Percentiles rank a stretch among this genome's conserved stretches.
These are phyloP conservation scores for Zygosaccharomyces sapae DNA, from an alignment of 1,139 yeast genomes.

Conservation along the genomic window DNA sequence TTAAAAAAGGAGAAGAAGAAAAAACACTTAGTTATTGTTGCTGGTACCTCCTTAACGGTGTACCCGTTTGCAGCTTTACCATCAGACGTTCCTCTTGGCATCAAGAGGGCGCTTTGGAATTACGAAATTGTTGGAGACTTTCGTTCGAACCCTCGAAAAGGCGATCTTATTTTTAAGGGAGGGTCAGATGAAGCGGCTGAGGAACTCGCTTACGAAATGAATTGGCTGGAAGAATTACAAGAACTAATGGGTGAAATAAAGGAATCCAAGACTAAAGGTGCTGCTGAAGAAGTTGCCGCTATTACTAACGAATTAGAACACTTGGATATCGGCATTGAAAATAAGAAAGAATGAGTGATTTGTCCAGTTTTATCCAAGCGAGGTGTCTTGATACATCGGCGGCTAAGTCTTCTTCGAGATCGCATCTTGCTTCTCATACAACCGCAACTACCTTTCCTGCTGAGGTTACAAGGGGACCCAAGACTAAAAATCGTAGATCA, in stretches of 20 bases:
- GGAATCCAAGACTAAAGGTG: conserved; percentile 18
- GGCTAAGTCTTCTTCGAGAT: neutral
- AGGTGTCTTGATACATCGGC: conserved; percentile 9
- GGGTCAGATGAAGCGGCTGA: conserved; percentile 63
- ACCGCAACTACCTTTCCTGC: neutral
- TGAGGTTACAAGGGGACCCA: neutral
- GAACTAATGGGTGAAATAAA: conserved; percentile 33
- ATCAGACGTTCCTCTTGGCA: conserved; percentile 47
- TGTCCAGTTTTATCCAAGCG: conserved; percentile 10
- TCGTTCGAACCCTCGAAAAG: conserved; percentile 44
- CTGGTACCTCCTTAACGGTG: conserved; percentile 88
- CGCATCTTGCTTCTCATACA: too few relatives aligned
- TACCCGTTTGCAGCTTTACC: conserved; percentile 87
- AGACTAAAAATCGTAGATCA: neutral
- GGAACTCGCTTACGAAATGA: conserved; percentile 49
- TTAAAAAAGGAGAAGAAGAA: conserved; percentile 28
- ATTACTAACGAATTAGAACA: conserved; percentile 17
- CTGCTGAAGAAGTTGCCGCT: conserved; percentile 22
- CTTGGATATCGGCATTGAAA: conserved; percentile 9
- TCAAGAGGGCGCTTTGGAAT: conserved; percentile 66
- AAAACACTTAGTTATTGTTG: conserved; percentile 76
- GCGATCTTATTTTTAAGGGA: conserved; percentile 57
- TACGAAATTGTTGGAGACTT: conserved; percentile 75
- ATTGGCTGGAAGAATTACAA: conserved; percentile 58
- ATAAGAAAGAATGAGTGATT: conserved; percentile 8